Conservation (phyloP, 116 monocot species). For the Phalaenopsis hybrid region DNA sequence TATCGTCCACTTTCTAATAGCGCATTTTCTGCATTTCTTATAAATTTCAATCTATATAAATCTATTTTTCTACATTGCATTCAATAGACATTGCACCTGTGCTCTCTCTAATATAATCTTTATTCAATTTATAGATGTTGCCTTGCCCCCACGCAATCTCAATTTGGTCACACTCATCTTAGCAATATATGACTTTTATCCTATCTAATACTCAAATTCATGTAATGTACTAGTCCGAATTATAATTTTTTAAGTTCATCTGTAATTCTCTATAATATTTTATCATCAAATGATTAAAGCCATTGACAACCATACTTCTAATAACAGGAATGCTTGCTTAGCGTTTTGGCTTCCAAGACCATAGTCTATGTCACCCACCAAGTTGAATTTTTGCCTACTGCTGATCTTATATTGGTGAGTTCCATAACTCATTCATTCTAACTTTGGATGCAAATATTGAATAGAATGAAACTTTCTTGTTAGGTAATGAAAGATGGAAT, state of each 20-base stretch:
- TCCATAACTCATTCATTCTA: neutral
- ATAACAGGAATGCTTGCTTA: slow-evolving; percentile 62
- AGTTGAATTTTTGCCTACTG: slow-evolving; percentile 75
- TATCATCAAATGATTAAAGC: neutral
- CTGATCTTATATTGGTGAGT: slow-evolving; percentile 79
- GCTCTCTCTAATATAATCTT: neutral
- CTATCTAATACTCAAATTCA: neutral
- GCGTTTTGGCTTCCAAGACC: slow-evolving; percentile 54
- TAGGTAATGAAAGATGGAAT: slow-evolving; percentile 56
- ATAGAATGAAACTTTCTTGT: neutral
- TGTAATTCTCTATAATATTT: neutral
- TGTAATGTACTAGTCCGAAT: neutral
- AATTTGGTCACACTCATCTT: neutral
- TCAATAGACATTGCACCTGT: neutral
- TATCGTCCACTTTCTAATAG: neutral
- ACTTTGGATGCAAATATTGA: neutral
- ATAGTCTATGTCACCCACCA: slow-evolving; percentile 86
- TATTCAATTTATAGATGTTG: neutral
- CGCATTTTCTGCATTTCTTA: neutral
- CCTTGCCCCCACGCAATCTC: neutral
- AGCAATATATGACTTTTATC: neutral
- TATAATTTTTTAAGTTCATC: neutral
- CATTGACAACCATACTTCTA: neutral
- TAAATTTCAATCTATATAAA: neutral
- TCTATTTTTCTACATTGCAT: neutral